These are phyloP conservation scores for Parastagonospora avenae DNA, from an alignment of 2,329 filamentous ascomycete species.

Conservation along the genomic window DNA sequence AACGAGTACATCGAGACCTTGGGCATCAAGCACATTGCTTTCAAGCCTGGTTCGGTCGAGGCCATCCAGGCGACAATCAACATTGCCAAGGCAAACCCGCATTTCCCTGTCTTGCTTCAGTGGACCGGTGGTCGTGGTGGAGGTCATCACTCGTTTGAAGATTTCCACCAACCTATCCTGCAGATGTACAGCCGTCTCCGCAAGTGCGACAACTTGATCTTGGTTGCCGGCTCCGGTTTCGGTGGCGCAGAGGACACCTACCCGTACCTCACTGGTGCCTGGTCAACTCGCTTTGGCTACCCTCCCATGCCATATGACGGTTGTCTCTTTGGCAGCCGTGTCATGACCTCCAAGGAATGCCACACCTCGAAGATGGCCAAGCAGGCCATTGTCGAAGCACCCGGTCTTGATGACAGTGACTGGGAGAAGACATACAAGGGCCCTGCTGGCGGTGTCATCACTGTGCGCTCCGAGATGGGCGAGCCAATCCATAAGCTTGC, in stretches of 20 bases:
- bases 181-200: conserved; percentile 53
- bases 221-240: conserved; percentile 56
- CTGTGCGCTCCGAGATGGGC: conserved; percentile 97
- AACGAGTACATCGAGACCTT: conserved; percentile 63
- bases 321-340: conserved; percentile 53
- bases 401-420: conserved; percentile 50
- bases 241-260: conserved; percentile 55
- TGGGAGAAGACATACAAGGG: conserved; percentile 62
- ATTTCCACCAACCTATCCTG: conserved; percentile 57
- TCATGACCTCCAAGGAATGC: conserved; percentile 56
- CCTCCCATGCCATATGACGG: conserved; percentile 57
- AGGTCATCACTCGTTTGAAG: conserved; percentile 57
- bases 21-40: conserved; percentile 55
- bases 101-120: conserved; percentile 54
- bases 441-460: conserved; percentile 89
- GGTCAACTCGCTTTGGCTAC: conserved; percentile 51
- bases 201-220: conserved; percentile 53
- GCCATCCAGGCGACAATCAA: conserved; percentile 54
- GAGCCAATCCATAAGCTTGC: conserved; percentile 99
- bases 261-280: conserved; percentile 53
- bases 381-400: conserved; percentile 51
- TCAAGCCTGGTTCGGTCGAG: conserved; percentile 55
- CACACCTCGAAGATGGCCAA: conserved; percentile 52
- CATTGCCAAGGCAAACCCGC: conserved; percentile 54
- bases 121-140: conserved; percentile 58